A percentile compares a stretch with the other conserved stretches of the same genome.
phyloP scores from a whole-genome alignment of 2,329 filamentous ascomycete genomes.

The Trichoderma brevicompactum region DNA sequence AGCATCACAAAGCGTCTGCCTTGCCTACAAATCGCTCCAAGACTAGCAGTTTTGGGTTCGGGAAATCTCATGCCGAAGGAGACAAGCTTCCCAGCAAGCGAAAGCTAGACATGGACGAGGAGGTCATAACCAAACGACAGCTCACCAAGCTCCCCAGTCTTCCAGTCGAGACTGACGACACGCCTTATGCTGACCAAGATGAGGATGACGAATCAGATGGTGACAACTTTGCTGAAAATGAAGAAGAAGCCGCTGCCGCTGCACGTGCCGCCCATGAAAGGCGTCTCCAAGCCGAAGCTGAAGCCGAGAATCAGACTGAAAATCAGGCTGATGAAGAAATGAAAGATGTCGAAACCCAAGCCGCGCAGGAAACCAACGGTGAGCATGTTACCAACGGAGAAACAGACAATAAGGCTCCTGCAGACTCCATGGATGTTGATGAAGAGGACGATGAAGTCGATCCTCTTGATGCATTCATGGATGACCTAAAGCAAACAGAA shows the following conservation, averaged over 20 bases:
- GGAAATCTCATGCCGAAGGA: slow-evolving; percentile 65
- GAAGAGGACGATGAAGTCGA: slow-evolving; percentile 69
- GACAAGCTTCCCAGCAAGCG: slow-evolving; percentile 72
- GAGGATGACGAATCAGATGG: slow-evolving; percentile 75
- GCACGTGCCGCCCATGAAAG: slow-evolving; percentile 84
- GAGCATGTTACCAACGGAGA: slow-evolving; percentile 23
- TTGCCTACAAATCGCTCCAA: slow-evolving; percentile 72
- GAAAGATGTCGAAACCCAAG: slow-evolving; percentile 33
- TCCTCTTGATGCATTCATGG: slow-evolving; percentile 97
- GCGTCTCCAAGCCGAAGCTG: slow-evolving; percentile 60
- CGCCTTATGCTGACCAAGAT: slow-evolving; percentile 64
- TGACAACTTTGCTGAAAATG: slow-evolving; percentile 77
- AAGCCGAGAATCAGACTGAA: slow-evolving; percentile 30
- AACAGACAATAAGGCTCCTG: slow-evolving; percentile 1
- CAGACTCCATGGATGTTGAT: slow-evolving; percentile 62
- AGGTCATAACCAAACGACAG: slow-evolving; percentile 84
- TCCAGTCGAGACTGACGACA: slow-evolving; percentile 66
- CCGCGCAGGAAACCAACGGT: slow-evolving; percentile 27
- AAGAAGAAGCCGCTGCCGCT: slow-evolving; percentile 86
- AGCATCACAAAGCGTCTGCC: slow-evolving; percentile 49
- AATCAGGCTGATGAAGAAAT: slow-evolving; percentile 45
- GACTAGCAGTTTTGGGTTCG: slow-evolving; percentile 82
- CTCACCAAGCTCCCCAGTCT: slow-evolving; percentile 86
- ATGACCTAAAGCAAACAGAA: slow-evolving; percentile 62
- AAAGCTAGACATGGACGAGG: slow-evolving; percentile 84